A percentile compares a stretch with the other conserved stretches of the same genome.
These are phyloP conservation scores for Meripilus lineatus DNA, from an alignment of 1,284 basidiomycete species.

Conservation along the genomic window DNA sequence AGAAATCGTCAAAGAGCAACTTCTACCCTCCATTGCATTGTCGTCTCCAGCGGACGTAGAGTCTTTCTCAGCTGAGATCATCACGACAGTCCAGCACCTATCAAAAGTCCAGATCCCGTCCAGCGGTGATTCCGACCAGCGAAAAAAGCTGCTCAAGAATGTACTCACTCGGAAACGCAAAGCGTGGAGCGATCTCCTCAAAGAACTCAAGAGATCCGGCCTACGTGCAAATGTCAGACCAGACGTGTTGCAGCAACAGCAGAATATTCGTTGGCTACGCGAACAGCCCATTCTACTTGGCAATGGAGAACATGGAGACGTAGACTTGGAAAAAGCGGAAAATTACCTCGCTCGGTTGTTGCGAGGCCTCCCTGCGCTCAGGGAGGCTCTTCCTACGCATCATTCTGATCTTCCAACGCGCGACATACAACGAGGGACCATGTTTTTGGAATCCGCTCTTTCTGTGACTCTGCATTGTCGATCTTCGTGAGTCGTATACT, in stretches of 20 bases:
- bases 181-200: slow-evolving; percentile 89
- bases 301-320: slow-evolving; percentile 11
- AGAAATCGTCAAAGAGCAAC: slow-evolving; percentile 34
- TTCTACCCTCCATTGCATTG: slow-evolving; percentile 39
- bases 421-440: slow-evolving; percentile 79
- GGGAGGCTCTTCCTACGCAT: slow-evolving; percentile 64
- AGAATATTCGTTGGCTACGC: slow-evolving; percentile 62
- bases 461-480: slow-evolving; percentile 51
- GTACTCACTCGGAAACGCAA: slow-evolving; percentile 83
- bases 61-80: slow-evolving; percentile 71
- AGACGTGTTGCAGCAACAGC: slow-evolving; percentile 62
- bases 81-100: slow-evolving; percentile 63
- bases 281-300: slow-evolving; percentile 48
- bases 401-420: slow-evolving; percentile 80
- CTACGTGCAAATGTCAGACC: slow-evolving; percentile 72
- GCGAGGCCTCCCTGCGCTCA: slow-evolving; percentile 65
- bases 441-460: slow-evolving; percentile 78
- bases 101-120: slow-evolving; percentile 47
- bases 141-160: slow-evolving; percentile 73
- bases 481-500: slow-evolving; percentile 30
- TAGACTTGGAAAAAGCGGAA: slow-evolving; percentile 42
- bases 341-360: slow-evolving; percentile 72
- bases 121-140: slow-evolving; percentile 49
- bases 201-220: slow-evolving; percentile 82
- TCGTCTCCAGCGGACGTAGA: slow-evolving; percentile 43